A percentile compares a stretch with the other conserved stretches of the same genome.
Evolutionary conservation across 768 basidiomycete species (phyloP).

Genomic region (Phaffia australis): DNA sequence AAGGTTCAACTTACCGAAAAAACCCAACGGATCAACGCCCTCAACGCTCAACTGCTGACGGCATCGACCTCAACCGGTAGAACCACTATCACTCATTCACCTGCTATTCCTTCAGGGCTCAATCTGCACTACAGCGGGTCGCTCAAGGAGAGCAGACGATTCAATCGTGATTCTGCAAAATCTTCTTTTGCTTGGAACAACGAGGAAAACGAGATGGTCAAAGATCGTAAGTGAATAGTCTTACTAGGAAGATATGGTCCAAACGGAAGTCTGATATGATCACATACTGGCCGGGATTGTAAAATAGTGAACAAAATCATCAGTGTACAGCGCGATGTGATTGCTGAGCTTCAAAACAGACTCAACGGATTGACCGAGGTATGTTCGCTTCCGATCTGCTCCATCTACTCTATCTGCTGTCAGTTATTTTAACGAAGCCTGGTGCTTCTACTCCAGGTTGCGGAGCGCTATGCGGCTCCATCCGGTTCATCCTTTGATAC

Average conservation of each 20-base stretch:
- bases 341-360: too few species aligned
- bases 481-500: not conserved
- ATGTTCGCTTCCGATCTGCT: too few species aligned
- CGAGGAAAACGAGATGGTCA: constrained; percentile 7
- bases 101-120: constrained; percentile 19
- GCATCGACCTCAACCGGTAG: not conserved
- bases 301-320: too few species aligned
- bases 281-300: not conserved
- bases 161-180: not conserved
- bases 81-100: constrained; percentile 11
- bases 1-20: too few species aligned
- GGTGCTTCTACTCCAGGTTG: too few species aligned
- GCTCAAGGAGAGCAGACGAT: not conserved
- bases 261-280: not conserved
- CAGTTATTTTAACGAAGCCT: too few species aligned
- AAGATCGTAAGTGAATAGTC: constrained; percentile 1
- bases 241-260: too few species aligned
- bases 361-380: too few species aligned
- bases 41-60: not conserved
- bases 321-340: too few species aligned
- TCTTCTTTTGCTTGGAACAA: not conserved
- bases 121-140: constrained; percentile 9
- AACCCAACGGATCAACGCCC: not conserved
- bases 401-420: too few species aligned
- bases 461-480: too few species aligned